Base-by-base conservation (phyloP, 2,329 filamentous ascomycete species). In the Cercospora zeae-maydis region DNA sequence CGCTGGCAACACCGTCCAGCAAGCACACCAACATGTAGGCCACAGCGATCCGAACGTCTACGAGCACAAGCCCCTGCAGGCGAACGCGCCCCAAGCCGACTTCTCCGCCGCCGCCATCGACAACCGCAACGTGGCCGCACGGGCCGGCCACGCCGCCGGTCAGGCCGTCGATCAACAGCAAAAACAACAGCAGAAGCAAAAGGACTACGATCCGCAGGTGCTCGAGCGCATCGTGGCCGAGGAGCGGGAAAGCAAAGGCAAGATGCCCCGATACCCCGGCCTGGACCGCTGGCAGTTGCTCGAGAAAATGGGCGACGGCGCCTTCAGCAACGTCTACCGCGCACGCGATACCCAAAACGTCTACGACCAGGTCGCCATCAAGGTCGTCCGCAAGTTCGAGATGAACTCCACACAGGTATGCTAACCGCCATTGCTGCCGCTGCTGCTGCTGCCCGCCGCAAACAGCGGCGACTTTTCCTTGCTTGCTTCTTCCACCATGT, bases 341-440 rank as follows among this genome's bases (percentile, higher is more conserved):
- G 95, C 95, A 37, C 85, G 84, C 69, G 95, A 99, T 76, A 83
- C 78, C 51, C 83, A 87, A 5, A 89, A 90, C 42, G 82, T 88
- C 66, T 84, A 85, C 66, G 87, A 86, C 69, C 89, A 98, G 75
- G 92, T 95, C 34, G 95, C 93, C 71, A 98, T 99, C 83, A 99
- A 99, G 79, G 95, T 99, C 57, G 95, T 99, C 67, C 90, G 95
- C 74, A 98, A 98, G 80, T 98, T 92, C 76, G 95, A 99, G 80
- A 97, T 99, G 91, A 98, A 96, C 80, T 93, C 88, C 69, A 92
- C 89, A 82, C 95, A 98, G 92, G 95, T 99, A 85, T 86, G 92
- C 89, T 66, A 45, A 52, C 37, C 27, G 47, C 21, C 13, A 16
- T 31, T 51, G 27, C 47, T 31, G 47, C 47, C n/a, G 27, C 47